Percentiles rank a stretch among this genome's conserved stretches.
Evolutionary conservation across 108 stramenopile species (phyloP).

Genomic region (Nitzschia sp.): DNA sequence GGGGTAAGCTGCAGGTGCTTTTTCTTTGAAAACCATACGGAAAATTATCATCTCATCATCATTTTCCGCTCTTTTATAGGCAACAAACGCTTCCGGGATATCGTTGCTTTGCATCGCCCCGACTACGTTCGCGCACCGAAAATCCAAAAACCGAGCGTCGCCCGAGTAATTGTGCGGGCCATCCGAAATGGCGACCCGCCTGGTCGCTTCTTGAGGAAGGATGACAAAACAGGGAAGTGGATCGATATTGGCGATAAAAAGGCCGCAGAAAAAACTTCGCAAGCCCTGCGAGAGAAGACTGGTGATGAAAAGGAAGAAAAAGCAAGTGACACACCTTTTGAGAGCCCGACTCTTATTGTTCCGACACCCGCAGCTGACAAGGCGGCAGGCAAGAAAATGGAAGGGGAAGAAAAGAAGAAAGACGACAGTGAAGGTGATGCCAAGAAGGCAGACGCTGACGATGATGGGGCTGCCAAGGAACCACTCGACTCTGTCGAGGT

Average conservation of each 20-base stretch:
- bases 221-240: conserved; percentile 66
- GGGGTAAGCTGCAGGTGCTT: conserved; percentile 31
- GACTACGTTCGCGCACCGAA: conserved; percentile 77
- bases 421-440: not conserved
- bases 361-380: conserved; percentile 2
- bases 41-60: not conserved
- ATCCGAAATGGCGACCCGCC: conserved; percentile 86
- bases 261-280: conserved; percentile 55
- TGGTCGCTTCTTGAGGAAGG: conserved; percentile 81
- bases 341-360: conserved; percentile 14
- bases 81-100: conserved; percentile 80
- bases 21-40: not conserved
- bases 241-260: conserved; percentile 80
- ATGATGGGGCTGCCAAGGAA: not conserved
- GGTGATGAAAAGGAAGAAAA: conserved; percentile 17
- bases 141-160: conserved; percentile 79
- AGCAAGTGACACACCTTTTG: not conserved
- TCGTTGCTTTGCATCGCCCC: conserved; percentile 72
- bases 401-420: not conserved
- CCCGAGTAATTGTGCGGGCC: conserved; percentile 73
- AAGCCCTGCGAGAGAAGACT: conserved; percentile 22
- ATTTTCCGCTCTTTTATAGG: not conserved
- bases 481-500: not conserved
- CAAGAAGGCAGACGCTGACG: not conserved
- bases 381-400: not conserved